Evolutionary conservation across 352 stramenopile genomes (phyloP).

Genomic region (Phytophthora ohioensis): DNA sequence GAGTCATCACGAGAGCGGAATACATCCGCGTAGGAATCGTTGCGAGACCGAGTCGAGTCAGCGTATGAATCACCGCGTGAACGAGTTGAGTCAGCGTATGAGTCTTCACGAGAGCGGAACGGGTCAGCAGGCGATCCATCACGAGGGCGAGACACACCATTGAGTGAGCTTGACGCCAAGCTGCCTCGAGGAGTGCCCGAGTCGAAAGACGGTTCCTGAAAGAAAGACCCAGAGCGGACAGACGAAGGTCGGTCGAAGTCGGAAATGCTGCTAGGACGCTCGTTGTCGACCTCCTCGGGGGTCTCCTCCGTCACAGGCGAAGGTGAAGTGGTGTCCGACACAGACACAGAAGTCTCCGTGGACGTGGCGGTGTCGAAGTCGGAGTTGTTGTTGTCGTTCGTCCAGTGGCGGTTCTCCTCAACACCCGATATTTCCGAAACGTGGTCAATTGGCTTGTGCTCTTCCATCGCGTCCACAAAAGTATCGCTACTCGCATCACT

Average conservation of each 20-base stretch:
- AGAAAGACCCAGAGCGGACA: conserved; percentile 41
- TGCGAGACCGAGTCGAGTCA: conserved; percentile 29
- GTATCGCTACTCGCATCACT: conserved; percentile 44
- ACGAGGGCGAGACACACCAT: conserved; percentile 23
- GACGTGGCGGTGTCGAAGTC: conserved; percentile 13
- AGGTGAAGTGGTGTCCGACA: neutral
- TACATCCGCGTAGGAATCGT: conserved; percentile 37
- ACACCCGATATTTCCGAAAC: conserved; percentile 2
- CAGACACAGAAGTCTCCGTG: neutral
- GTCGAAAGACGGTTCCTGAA: conserved; percentile 47
- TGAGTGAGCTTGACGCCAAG: conserved; percentile 40
- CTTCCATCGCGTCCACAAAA: conserved; percentile 44
- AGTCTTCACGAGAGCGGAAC: conserved; percentile 37
- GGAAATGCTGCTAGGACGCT: conserved; percentile 39
- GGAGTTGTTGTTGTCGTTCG: conserved; percentile 12
- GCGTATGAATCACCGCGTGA: conserved; percentile 40
- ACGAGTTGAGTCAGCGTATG: conserved; percentile 36
- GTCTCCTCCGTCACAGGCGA: conserved; percentile 3
- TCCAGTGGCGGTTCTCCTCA: conserved; percentile 22
- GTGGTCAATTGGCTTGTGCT: conserved; percentile 27
- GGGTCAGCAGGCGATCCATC: conserved; percentile 27
- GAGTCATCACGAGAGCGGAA: conserved; percentile 39
- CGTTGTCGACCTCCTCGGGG: conserved; percentile 16
- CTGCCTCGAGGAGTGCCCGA: conserved; percentile 48
- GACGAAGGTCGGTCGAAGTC: conserved; percentile 43